Conservation (phyloP, 1,284 basidiomycete species). For the Volvariella volvacea region DNA sequence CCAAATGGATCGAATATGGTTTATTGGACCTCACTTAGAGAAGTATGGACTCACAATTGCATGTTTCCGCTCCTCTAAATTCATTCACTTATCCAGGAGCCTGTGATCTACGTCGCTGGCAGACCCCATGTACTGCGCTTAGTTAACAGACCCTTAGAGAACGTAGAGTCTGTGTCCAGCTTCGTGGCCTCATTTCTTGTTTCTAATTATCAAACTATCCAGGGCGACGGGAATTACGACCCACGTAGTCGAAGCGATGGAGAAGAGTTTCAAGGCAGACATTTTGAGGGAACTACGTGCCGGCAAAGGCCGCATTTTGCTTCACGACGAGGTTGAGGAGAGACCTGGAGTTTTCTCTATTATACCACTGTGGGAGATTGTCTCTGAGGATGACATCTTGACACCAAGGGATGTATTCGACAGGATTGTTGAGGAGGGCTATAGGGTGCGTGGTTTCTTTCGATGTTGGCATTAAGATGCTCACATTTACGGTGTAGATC, state of each 20-base stretch:
- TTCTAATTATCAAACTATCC: constrained; percentile 6
- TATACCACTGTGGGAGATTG: constrained; percentile 85
- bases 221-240: constrained; percentile 95
- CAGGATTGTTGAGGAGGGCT: constrained; percentile 69
- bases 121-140: constrained; percentile 92
- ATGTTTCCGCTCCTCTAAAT: background rate
- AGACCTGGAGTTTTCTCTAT: constrained; percentile 86
- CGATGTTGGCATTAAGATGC: background rate
- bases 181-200: background rate
- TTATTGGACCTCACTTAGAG: constrained; percentile 89
- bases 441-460: constrained; percentile 44
- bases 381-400: constrained; percentile 83
- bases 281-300: constrained; percentile 75
- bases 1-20: constrained; percentile 68
- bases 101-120: constrained; percentile 88
- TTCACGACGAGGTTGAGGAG: constrained; percentile 96
- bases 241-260: constrained; percentile 90
- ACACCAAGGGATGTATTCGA: constrained; percentile 88
- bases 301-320: constrained; percentile 77
- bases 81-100: constrained; percentile 56
- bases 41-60: constrained; percentile 36
- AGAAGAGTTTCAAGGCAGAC: constrained; percentile 84
- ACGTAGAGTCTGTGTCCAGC: constrained; percentile 72
- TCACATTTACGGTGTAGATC: constrained; percentile 42
- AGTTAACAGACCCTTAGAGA: constrained; percentile 83